Conservation (phyloP, 768 basidiomycete genomes). For the Boletus speciosus region DNA sequence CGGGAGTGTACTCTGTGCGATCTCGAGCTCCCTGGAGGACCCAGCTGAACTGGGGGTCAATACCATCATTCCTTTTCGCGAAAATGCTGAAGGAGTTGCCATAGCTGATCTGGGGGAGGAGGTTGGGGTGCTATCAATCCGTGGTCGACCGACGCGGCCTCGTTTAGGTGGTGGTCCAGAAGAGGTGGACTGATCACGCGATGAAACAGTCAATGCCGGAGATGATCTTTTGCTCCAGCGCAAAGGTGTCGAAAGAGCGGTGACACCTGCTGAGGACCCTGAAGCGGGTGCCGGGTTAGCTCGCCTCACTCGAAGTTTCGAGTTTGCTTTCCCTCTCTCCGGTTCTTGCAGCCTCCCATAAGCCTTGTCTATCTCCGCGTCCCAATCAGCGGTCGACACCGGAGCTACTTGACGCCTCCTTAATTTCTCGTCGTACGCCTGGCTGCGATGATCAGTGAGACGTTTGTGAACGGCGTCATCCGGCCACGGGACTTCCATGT, state of each 20-base stretch:
- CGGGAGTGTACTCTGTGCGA: conserved; percentile 4
- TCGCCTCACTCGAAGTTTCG: conserved; percentile 23
- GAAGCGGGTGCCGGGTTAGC: conserved; percentile 2
- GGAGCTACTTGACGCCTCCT: conserved; percentile 12
- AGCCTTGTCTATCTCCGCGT: conserved; percentile 24
- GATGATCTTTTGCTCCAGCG: conserved; percentile 9
- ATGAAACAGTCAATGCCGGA: conserved; percentile 6
- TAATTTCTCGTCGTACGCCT: conserved; percentile 46
- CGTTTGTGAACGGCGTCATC: conserved; percentile 43
- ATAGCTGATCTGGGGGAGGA: conserved; percentile 9
- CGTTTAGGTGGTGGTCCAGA: conserved; percentile 8
- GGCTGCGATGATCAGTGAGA: conserved; percentile 40
- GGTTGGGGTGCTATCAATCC: neutral
- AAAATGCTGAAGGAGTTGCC: neutral
- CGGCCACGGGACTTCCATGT: conserved; percentile 39
- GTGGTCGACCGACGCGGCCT: conserved; percentile 1
- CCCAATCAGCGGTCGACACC: conserved; percentile 21
- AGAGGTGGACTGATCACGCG: conserved; percentile 15
- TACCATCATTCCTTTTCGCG: conserved; percentile 2
- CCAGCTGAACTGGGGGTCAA: conserved; percentile 13
- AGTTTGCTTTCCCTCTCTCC: conserved; percentile 22
- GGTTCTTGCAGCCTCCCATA: conserved; percentile 23
- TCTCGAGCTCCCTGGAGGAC: conserved; percentile 6
- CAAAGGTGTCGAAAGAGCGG: conserved; percentile 3
- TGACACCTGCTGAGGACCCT: conserved; percentile 5